Conservation (phyloP, 23 red algal genomes). For the Gracilaria domingensis region DNA sequence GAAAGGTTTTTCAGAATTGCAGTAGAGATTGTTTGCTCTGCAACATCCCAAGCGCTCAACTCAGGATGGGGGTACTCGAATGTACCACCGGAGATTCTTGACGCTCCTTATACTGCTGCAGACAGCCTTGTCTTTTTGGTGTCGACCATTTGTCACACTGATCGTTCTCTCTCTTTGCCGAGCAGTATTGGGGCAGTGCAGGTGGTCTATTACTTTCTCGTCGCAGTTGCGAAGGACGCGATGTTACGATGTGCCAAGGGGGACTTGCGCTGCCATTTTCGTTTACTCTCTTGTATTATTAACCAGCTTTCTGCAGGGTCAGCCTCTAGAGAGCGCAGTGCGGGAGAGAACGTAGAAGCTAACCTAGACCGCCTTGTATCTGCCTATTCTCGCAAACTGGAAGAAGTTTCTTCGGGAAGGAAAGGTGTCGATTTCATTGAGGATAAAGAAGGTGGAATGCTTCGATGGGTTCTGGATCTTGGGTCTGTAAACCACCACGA, state of each 20-base stretch:
- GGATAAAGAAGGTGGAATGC: conserved; percentile 32
- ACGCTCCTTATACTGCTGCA: conserved; percentile 49
- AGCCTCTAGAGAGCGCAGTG: background rate
- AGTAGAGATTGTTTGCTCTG: conserved; percentile 57
- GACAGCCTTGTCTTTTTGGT: conserved; percentile 58
- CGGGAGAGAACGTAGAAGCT: background rate
- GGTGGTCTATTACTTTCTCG: conserved; percentile 33
- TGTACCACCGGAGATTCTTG: conserved; percentile 18
- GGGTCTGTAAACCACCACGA: background rate
- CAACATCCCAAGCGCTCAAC: conserved; percentile 27
- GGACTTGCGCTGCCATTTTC: conserved; percentile 72
- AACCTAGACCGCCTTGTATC: background rate
- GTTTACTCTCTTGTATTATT: conserved; percentile 69
- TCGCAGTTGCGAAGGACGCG: conserved; percentile 46
- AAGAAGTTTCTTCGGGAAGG: background rate
- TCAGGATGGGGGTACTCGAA: conserved; percentile 1
- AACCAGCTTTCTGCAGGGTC: conserved; percentile 55
- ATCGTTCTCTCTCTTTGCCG: background rate
- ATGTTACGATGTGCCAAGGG: conserved; percentile 14
- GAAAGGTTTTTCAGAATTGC: conserved; percentile 65
- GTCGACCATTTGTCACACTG: conserved; percentile 16
- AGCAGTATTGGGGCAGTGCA: conserved; percentile 12
- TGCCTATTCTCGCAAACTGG: background rate
- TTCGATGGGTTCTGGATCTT: conserved; percentile 29
- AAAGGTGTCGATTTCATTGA: conserved; percentile 41